A percentile compares a stretch with the other conserved stretches of the same genome.
These are phyloP conservation scores for Podospora pseudocomata DNA, from an alignment of 495 filamentous ascomycete species.

Conservation along the genomic window DNA sequence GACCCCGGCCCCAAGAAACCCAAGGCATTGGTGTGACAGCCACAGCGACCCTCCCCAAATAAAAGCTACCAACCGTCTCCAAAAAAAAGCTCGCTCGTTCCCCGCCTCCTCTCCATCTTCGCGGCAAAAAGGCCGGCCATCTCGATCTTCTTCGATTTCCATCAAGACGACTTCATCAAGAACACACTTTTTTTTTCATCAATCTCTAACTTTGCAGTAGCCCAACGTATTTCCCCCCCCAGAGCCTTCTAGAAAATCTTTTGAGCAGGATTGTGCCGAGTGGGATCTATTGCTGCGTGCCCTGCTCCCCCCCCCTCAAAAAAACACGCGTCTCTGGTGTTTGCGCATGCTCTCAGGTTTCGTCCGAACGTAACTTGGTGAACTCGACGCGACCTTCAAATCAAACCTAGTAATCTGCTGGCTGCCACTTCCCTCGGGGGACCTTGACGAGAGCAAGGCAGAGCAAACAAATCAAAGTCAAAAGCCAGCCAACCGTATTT, in stretches of 20 bases:
- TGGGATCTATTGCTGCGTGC: background rate
- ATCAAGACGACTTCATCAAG: background rate
- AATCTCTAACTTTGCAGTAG: slow-evolving; percentile 8
- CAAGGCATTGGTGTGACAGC: background rate
- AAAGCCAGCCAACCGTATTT: slow-evolving; percentile 11
- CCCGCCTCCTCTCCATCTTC: background rate
- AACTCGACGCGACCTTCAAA: background rate
- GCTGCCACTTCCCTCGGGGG: background rate
- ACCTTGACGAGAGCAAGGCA: background rate
- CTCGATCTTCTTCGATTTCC: background rate
- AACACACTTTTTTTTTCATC: slow-evolving; percentile 9
- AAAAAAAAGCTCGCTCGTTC: background rate
- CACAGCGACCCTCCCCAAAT: background rate
- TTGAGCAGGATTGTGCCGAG: background rate
- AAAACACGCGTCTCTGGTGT: background rate
- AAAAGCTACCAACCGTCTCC: background rate
- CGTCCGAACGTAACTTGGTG: background rate
- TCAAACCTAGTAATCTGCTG: background rate
- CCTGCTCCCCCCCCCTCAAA: background rate
- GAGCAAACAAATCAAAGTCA: slow-evolving; percentile 14
- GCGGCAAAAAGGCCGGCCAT: background rate
- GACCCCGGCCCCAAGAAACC: background rate
- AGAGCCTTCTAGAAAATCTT: background rate
- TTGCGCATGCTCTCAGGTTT: background rate
- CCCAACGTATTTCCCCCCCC: slow-evolving; percentile 1